Conservation (phyloP, 177 flowering plant species). For the Vitis hybrid region DNA sequence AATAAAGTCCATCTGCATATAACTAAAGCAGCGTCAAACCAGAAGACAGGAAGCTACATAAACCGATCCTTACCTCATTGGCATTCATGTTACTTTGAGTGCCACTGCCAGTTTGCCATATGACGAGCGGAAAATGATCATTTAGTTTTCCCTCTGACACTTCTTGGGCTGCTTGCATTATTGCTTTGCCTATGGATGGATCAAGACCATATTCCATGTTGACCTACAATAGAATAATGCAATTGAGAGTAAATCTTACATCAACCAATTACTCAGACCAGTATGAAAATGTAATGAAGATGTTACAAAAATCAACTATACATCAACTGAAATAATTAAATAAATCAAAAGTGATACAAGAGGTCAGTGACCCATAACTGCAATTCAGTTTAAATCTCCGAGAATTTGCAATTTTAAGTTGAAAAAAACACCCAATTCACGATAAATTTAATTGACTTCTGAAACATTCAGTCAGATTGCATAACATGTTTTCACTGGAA, state of each 20-base stretch:
- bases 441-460: too few relatives aligned
- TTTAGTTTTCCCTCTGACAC: conserved; percentile 92
- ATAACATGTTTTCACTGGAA: too few relatives aligned
- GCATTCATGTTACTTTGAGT: conserved; percentile 99
- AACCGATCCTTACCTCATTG: conserved; percentile 70
- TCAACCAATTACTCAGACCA: not conserved
- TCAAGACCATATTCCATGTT: conserved; percentile 98
- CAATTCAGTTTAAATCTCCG: too few relatives aligned
- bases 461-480: too few relatives aligned
- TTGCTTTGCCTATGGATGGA: conserved; percentile 87
- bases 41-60: not conserved
- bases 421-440: too few relatives aligned
- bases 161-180: conserved; percentile 97
- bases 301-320: not conserved
- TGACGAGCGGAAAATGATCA: conserved; percentile 95
- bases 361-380: too few relatives aligned
- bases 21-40: not conserved
- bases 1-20: not conserved
- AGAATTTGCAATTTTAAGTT: too few relatives aligned
- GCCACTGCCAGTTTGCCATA: conserved; percentile 99
- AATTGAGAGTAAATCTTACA: not conserved
- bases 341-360: not conserved
- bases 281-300: not conserved
- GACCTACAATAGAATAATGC: conserved; percentile 48
- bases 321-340: not conserved